Conservation (phyloP, 129 eudicot species). For the Heracleum sosnowskyi region DNA sequence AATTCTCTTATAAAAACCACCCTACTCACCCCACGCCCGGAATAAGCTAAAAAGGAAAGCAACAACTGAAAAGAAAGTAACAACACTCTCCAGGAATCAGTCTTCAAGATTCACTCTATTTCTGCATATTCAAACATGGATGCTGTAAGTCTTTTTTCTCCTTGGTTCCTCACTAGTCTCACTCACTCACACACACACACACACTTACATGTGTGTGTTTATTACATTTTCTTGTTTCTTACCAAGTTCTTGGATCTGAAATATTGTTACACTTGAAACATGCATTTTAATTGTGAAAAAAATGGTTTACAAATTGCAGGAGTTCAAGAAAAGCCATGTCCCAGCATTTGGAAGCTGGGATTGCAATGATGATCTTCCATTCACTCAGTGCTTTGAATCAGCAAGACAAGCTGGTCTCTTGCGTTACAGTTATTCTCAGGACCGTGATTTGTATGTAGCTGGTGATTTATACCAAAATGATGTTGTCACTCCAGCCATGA, state of each 20-base stretch:
- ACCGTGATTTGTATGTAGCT: slow-evolving; percentile 87
- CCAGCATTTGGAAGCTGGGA: slow-evolving; percentile 99
- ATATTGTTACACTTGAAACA: neutral
- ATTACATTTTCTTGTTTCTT: neutral
- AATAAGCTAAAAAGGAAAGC: neutral
- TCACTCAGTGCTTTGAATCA: slow-evolving; percentile 86
- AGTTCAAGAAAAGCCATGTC: slow-evolving; percentile 53
- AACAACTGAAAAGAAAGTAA: neutral
- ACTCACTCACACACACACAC: neutral
- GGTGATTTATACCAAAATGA: slow-evolving; percentile 88
- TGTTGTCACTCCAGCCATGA: slow-evolving; percentile 87
- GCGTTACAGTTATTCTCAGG: slow-evolving; percentile 57
- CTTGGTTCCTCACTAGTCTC: no score
- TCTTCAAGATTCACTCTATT: neutral
- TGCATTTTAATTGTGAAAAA: neutral
- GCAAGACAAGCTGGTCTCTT: slow-evolving; percentile 69
- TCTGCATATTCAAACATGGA: slow-evolving; percentile 9
- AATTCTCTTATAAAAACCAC: slow-evolving; percentile 6
- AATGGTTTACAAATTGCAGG: slow-evolving; percentile 18
- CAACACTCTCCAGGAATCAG: neutral
- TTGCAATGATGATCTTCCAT: slow-evolving; percentile 58
- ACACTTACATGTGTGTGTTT: neutral
- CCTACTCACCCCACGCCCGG: neutral
- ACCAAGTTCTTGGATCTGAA: neutral
- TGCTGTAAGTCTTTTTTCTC: slow-evolving; percentile 1